A percentile compares a stretch with the other conserved stretches of the same genome.
Evolutionary conservation across 2,329 filamentous ascomycete genomes (phyloP).

Genomic region (Colletotrichum sp.): DNA sequence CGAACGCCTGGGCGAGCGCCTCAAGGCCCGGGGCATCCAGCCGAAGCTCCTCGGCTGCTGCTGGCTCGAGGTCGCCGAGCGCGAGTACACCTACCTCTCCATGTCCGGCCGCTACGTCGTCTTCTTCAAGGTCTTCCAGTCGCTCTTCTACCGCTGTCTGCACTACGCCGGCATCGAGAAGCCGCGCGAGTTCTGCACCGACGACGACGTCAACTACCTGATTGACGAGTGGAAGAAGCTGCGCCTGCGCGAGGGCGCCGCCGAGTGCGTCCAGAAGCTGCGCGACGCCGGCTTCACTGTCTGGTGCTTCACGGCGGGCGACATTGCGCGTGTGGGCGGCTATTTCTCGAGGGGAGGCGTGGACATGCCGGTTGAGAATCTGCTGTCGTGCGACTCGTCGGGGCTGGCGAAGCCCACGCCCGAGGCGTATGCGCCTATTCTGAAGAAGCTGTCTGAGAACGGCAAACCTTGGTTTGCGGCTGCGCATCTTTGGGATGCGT

Average conservation of each 20-base stretch:
- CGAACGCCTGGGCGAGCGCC: conserved; percentile 42
- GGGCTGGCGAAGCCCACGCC: conserved; percentile 56
- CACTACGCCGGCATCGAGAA: conserved; percentile 47
- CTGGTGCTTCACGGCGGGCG: conserved; percentile 60
- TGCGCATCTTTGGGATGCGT: conserved; percentile 65
- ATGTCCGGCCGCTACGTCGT: conserved; percentile 46
- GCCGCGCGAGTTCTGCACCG: conserved; percentile 43
- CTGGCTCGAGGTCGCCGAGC: conserved; percentile 52
- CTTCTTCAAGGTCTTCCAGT: conserved; percentile 46
- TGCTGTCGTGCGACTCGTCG: conserved; percentile 54
- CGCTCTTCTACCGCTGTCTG: conserved; percentile 54
- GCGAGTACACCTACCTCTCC: conserved; percentile 54
- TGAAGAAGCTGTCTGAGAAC: conserved; percentile 42
- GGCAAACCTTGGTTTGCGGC: conserved; percentile 61
- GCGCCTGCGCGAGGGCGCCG: conserved; percentile 40
- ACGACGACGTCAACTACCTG: conserved; percentile 45
- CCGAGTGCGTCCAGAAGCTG: conserved; percentile 46
- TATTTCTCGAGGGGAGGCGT: conserved; percentile 55
- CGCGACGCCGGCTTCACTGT: conserved; percentile 52
- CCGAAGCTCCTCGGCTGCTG: conserved; percentile 48
- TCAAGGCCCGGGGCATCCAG: conserved; percentile 42
- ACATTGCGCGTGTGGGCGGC: conserved; percentile 51
- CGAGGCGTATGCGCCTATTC: conserved; percentile 47
- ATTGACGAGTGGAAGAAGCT: conserved; percentile 41
- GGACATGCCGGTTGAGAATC: conserved; percentile 53